These are phyloP conservation scores for Agapanthus africanus DNA, from an alignment of 106 monocot species.

Conservation along the genomic window DNA sequence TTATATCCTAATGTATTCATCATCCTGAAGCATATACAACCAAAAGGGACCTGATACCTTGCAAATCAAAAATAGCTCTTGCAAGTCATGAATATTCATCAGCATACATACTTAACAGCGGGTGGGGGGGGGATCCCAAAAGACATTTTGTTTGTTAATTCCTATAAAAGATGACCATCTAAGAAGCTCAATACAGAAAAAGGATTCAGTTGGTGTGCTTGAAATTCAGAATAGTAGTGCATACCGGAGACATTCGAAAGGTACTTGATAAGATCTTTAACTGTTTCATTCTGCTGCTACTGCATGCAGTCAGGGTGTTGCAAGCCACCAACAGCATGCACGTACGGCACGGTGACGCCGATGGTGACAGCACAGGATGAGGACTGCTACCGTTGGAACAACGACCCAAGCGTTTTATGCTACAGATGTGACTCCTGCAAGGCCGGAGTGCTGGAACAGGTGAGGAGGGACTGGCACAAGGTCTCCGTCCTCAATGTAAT, in stretches of 20 bases:
- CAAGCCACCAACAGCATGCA: slow-evolving; percentile 93
- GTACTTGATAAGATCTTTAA: background rate
- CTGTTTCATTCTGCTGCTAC: background rate
- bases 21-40: too few species aligned
- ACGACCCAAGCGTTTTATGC: slow-evolving; percentile 63
- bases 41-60: too few species aligned
- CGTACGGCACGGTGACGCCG: slow-evolving; percentile 30
- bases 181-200: too few species aligned
- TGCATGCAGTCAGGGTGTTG: slow-evolving; percentile 80
- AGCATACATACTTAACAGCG: too few species aligned
- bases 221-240: too few species aligned
- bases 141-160: too few species aligned
- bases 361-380: slow-evolving; percentile 35
- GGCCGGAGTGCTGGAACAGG: slow-evolving; percentile 84
- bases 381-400: slow-evolving; percentile 96
- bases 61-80: too few species aligned
- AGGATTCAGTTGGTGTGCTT: background rate
- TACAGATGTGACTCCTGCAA: slow-evolving; percentile 89
- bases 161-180: too few species aligned
- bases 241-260: too few species aligned
- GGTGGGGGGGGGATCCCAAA: too few species aligned
- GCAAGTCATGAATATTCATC: too few species aligned
- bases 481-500: slow-evolving; percentile 69
- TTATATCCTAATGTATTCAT: too few species aligned
- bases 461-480: slow-evolving; percentile 78